Base-by-base conservation (phyloP, 768 basidiomycete species). In the Pholiota molesta region DNA sequence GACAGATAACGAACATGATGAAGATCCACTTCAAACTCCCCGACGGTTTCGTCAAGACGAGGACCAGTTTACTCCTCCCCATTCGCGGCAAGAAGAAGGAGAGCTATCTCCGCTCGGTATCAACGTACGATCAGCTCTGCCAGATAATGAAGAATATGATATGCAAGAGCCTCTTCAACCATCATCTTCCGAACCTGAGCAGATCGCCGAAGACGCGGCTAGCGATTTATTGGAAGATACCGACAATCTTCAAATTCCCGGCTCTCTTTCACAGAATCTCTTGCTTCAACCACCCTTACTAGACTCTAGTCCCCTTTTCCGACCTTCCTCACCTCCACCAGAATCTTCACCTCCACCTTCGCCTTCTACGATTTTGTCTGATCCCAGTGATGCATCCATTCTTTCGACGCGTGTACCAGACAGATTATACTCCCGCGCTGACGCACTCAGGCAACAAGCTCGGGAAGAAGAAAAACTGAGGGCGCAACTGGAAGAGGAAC, bases 361-460 rank as follows among this genome's bases (percentile, higher is more conserved):
- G 6, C 68, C 68, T 17, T 62, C 65, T 7, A 69, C 68, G 10
- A 64, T 71, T 23, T 35, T 65, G n/a, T 72, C 71, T 11, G 67
- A 68, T 33, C 61, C 61, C 2, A 71, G 68, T 37, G 70, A 67
- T 49, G 55, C 63, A 14, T 71, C 70, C 17, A 60, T 65, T 29
- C 70, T 79, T 21, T 77, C 78, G 1, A 74, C 74, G 2, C 70
- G 66, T 45, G 68, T 74, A 23, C 74, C 77, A 4, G 69, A 42
- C 37, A 66, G 68, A 45, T 70, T 79, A 19, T 75, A 71, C 37
- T 53, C 60, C 9, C 74, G 67, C 52, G 82, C 77, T 17, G 78
- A 81, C 57, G 68, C 66, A 33, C 64, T 81, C 39, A 70, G 82
- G 57, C 66, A 74, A 47, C 69, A 80, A 62, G 83, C 83, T 13